phyloP scores from a whole-genome alignment of 1,284 basidiomycete genomes.

The Trametes polyzona region DNA sequence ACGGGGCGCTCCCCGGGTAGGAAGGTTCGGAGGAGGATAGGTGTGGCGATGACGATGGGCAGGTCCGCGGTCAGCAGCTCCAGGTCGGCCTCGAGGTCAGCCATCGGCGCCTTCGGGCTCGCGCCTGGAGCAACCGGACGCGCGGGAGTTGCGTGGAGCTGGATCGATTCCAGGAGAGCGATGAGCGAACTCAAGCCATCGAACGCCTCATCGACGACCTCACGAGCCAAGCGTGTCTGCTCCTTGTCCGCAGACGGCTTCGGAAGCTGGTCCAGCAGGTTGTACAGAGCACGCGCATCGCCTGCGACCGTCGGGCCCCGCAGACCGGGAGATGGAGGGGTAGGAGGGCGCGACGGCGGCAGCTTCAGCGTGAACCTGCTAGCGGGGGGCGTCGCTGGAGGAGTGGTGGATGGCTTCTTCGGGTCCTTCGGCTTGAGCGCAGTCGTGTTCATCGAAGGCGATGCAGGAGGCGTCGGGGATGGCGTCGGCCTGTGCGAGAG shows the following conservation, averaged over 20 bases:
- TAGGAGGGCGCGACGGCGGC: slow-evolving; percentile 68
- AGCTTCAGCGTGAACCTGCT: slow-evolving; percentile 68
- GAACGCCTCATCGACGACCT: slow-evolving; percentile 79
- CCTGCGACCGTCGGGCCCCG: slow-evolving; percentile 46
- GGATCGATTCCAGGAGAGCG: slow-evolving; percentile 57
- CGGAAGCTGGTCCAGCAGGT: slow-evolving; percentile 62
- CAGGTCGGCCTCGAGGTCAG: slow-evolving; percentile 49
- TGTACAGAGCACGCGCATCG: slow-evolving; percentile 63
- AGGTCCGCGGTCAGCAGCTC: slow-evolving; percentile 58
- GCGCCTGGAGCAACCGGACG: slow-evolving; percentile 14
- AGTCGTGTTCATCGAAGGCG: slow-evolving; percentile 41
- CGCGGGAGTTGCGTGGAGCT: slow-evolving; percentile 21
- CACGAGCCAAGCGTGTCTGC: slow-evolving; percentile 58
- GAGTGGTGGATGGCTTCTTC: slow-evolving; percentile 53
- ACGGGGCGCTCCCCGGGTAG: slow-evolving; percentile 43
- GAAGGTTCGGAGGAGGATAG: slow-evolving; percentile 57
- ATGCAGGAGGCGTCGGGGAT: slow-evolving; percentile 46
- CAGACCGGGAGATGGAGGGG: slow-evolving; percentile 48
- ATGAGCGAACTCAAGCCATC: slow-evolving; percentile 60
- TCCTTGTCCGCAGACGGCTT: slow-evolving; percentile 55
- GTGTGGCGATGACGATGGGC: slow-evolving; percentile 71
- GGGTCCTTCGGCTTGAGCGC: slow-evolving; percentile 35
- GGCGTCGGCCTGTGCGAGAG: slow-evolving; percentile 59
- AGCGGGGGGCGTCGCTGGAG: slow-evolving; percentile 61
- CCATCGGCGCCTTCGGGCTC: slow-evolving; percentile 22